These are phyloP conservation scores for Ochromonas danica DNA, from an alignment of 108 stramenopile species.

Conservation along the genomic window DNA sequence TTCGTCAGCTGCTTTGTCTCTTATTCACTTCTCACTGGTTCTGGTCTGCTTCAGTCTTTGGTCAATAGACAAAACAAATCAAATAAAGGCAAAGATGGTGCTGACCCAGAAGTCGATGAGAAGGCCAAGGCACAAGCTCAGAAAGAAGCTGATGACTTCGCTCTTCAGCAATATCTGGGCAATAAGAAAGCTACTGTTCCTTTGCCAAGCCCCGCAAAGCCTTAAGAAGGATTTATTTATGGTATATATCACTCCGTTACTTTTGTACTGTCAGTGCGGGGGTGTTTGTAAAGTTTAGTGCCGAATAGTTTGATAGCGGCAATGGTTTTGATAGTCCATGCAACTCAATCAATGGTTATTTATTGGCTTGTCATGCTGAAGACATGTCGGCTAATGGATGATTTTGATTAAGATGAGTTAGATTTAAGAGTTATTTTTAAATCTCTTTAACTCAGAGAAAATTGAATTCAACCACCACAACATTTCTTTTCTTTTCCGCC, in stretches of 20 bases:
- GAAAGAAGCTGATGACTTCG: not conserved
- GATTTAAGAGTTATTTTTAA: too few relatives aligned
- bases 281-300: not conserved
- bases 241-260: not conserved
- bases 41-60: slow-evolving; percentile 1
- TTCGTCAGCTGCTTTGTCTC: not conserved
- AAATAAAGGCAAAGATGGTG: not conserved
- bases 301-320: not conserved
- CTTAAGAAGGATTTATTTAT: not conserved
- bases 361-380: not conserved
- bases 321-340: not conserved
- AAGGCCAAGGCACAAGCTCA: not conserved
- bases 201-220: not conserved
- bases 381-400: too few relatives aligned
- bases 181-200: not conserved
- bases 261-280: not conserved
- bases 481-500: too few relatives aligned
- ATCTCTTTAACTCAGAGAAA: too few relatives aligned
- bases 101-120: not conserved
- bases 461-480: too few relatives aligned
- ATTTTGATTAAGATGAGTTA: too few relatives aligned
- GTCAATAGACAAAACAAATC: not conserved
- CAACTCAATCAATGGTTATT: not conserved
- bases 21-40: slow-evolving; percentile 2
- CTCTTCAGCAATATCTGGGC: not conserved